Conservation (phyloP, 495 filamentous ascomycete species). For the Pyrenopolyporus hunteri region DNA sequence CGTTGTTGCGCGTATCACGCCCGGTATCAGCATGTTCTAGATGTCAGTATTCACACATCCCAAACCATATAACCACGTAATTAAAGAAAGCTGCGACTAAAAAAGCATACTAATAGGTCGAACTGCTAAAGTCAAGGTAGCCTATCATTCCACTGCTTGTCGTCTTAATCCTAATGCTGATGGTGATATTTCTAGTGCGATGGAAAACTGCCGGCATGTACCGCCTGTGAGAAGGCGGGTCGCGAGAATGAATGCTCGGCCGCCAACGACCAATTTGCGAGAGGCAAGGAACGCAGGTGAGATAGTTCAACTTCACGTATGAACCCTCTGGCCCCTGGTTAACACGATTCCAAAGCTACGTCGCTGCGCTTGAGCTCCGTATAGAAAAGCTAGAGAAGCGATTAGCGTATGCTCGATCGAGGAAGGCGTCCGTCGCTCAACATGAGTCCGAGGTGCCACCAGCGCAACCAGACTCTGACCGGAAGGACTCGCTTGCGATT, state of each 20-base stretch:
- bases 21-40: conserved; percentile 92
- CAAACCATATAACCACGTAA: not conserved
- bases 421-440: conserved; percentile 61
- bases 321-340: not conserved
- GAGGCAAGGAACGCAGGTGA: conserved; percentile 85
- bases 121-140: conserved; percentile 82
- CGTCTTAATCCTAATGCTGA: conserved; percentile 3
- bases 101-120: conserved; percentile 60
- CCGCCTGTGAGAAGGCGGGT: conserved; percentile 86
- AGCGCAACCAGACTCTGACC: conserved; percentile 48
- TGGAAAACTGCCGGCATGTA: conserved; percentile 91
- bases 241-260: conserved; percentile 85
- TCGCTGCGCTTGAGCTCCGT: conserved; percentile 85
- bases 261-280: conserved; percentile 90
- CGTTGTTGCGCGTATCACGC: conserved; percentile 84
- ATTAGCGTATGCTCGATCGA: conserved; percentile 63
- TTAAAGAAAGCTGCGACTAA: conserved; percentile 31
- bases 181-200: conserved; percentile 66
- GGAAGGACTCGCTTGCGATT: conserved; percentile 64
- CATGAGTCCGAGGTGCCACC: conserved; percentile 53
- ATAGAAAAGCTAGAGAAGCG: conserved; percentile 83
- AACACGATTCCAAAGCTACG: conserved; percentile 65
- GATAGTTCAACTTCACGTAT: not conserved
- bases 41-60: conserved; percentile 59
- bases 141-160: not conserved